Percentiles rank a stretch among this genome's conserved stretches.
These are phyloP conservation scores for Xerocomellus amylosporus DNA, from an alignment of 768 basidiomycete genomes.

Conservation along the genomic window DNA sequence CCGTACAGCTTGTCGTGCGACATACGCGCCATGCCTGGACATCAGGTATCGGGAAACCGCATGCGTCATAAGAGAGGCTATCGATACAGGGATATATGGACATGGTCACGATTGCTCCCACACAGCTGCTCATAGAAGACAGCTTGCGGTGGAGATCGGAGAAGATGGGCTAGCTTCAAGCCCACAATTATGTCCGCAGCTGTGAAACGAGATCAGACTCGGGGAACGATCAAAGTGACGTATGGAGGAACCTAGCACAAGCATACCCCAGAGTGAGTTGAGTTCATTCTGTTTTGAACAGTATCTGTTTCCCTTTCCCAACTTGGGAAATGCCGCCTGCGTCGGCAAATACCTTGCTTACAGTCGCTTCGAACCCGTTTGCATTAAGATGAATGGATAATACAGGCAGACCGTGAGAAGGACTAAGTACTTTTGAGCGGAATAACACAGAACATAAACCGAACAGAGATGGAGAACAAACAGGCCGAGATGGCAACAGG, in stretches of 20 bases:
- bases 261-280: background rate
- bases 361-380: no score
- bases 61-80: background rate
- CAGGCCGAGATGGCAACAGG: no score
- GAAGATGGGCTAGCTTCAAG: constrained; percentile 1
- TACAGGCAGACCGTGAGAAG: no score
- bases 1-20: no score
- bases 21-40: constrained; percentile 1
- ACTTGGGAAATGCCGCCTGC: no score
- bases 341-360: no score
- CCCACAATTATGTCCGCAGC: background rate
- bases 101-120: background rate
- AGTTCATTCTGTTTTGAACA: background rate
- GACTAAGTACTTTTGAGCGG: no score
- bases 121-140: background rate
- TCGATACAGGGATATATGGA: constrained; percentile 4
- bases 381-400: no score
- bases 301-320: background rate
- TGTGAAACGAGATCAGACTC: background rate
- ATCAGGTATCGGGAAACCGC: constrained; percentile 6
- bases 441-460: no score
- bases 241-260: background rate
- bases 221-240: background rate
- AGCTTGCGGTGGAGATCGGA: background rate
- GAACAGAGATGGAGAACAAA: no score